Conservation (phyloP, 2,329 filamentous ascomycete species). For the Cercospora citrullina region DNA sequence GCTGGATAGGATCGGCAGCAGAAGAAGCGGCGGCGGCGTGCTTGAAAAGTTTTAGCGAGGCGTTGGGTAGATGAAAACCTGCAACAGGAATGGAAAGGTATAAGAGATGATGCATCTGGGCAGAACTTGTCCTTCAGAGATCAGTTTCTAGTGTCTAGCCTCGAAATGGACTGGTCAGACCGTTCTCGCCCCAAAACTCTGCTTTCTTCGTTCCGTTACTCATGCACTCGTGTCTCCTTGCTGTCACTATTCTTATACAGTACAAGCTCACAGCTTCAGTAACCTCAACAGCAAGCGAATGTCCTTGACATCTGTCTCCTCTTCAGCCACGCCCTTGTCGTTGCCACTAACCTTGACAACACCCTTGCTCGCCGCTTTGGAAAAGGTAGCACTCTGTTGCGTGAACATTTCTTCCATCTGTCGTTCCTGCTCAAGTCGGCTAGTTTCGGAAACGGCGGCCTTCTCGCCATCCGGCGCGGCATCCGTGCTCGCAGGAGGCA, state of each 20-base stretch:
- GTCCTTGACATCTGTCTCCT: constrained; percentile 80
- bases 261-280: constrained; percentile 59
- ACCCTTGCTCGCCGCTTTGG: constrained; percentile 39
- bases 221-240: not conserved
- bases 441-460: constrained; percentile 30
- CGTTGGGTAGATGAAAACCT: not conserved
- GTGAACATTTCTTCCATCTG: constrained; percentile 40
- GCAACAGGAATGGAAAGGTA: not conserved
- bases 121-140: not conserved
- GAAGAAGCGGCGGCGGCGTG: not conserved
- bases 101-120: not conserved
- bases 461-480: constrained; percentile 30
- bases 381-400: constrained; percentile 38
- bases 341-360: constrained; percentile 28
- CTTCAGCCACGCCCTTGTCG: constrained; percentile 67
- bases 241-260: not conserved
- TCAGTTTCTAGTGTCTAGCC: not conserved
- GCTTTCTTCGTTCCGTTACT: not conserved
- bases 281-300: constrained; percentile 72
- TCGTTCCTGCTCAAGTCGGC: constrained; percentile 36
- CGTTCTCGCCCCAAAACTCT: not conserved
- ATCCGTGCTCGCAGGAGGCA: constrained; percentile 47
- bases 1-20: constrained; percentile 14
- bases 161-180: not conserved
- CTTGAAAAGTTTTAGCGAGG: not conserved